A percentile compares a stretch with the other conserved stretches of the same genome.
Evolutionary conservation across 352 stramenopile species (phyloP).

Genomic region (Globisporangium canariense): DNA sequence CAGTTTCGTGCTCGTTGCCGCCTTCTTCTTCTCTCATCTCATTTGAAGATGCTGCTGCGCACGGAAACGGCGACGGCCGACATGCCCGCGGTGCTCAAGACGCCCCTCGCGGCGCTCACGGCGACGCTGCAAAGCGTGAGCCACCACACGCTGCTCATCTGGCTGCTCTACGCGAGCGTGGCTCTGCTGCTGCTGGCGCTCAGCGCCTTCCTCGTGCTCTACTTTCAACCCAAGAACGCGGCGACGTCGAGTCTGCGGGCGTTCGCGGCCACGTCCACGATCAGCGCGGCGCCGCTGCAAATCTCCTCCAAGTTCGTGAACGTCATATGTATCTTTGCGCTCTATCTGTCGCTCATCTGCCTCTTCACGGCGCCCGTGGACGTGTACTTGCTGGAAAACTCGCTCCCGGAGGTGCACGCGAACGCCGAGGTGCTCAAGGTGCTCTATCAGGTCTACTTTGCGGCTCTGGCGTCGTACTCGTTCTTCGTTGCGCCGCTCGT

Average conservation of each 20-base stretch:
- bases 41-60: slow-evolving; percentile 16
- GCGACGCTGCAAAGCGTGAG: slow-evolving; percentile 18
- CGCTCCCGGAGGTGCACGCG: slow-evolving; percentile 50
- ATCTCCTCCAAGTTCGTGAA: slow-evolving; percentile 73
- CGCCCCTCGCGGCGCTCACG: slow-evolving; percentile 2
- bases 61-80: slow-evolving; percentile 5
- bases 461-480: slow-evolving; percentile 51
- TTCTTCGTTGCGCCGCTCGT: slow-evolving; percentile 72
- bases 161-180: slow-evolving; percentile 65
- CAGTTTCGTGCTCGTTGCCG: not conserved
- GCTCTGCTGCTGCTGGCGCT: slow-evolving; percentile 51
- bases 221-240: slow-evolving; percentile 58
- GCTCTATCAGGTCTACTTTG: slow-evolving; percentile 77
- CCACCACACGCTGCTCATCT: slow-evolving; percentile 44
- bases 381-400: slow-evolving; percentile 75
- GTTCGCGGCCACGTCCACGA: slow-evolving; percentile 50
- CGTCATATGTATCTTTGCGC: slow-evolving; percentile 56
- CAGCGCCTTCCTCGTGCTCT: slow-evolving; percentile 54
- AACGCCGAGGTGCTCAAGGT: slow-evolving; percentile 50
- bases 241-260: slow-evolving; percentile 46
- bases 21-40: not conserved
- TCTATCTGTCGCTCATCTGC: slow-evolving; percentile 71
- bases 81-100: slow-evolving; percentile 9
- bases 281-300: slow-evolving; percentile 54
- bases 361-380: slow-evolving; percentile 80